These are phyloP conservation scores for Nevesoporus exiguus DNA, from an alignment of 768 basidiomycete genomes.

Conservation along the genomic window DNA sequence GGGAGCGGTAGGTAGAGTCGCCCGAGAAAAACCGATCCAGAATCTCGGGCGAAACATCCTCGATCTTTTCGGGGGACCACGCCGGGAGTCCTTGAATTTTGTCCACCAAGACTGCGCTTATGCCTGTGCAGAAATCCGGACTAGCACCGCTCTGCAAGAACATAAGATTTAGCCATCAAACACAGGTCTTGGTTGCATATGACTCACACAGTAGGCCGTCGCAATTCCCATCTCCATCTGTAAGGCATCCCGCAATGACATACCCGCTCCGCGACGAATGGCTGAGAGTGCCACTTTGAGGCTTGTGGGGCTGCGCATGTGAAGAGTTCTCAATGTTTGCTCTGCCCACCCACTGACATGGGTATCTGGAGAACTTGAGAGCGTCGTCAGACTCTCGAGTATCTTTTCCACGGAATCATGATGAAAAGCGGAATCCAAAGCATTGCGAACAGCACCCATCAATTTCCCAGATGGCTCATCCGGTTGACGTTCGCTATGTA, in stretches of 20 bases:
- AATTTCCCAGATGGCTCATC: constrained; percentile 53
- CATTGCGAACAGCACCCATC: constrained; percentile 61
- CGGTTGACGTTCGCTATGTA: constrained; percentile 52
- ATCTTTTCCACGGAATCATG: constrained; percentile 72
- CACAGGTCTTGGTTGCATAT: constrained; percentile 5
- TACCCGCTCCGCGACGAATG: constrained; percentile 62
- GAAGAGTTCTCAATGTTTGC: constrained; percentile 58
- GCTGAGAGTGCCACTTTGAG: constrained; percentile 85
- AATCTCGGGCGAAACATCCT: constrained; percentile 58
- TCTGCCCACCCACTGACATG: constrained; percentile 70
- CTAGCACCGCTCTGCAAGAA: constrained; percentile 62
- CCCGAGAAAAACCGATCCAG: constrained; percentile 64
- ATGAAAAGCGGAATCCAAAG: constrained; percentile 78
- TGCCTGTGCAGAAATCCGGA: constrained; percentile 81
- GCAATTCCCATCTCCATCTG: constrained; percentile 88
- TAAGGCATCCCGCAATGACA: constrained; percentile 63
- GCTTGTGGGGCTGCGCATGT: constrained; percentile 83
- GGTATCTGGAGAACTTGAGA: constrained; percentile 38
- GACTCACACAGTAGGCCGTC: constrained; percentile 83
- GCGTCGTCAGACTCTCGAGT: constrained; percentile 46
- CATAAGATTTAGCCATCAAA: constrained; percentile 13
- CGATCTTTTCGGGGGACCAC: constrained; percentile 68
- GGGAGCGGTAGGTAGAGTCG: constrained; percentile 45
- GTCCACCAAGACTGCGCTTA: constrained; percentile 62
- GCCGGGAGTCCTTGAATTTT: constrained; percentile 51